Evolutionary conservation across 1,284 basidiomycete species (phyloP).

Genomic region (Dichomitus squalens): DNA sequence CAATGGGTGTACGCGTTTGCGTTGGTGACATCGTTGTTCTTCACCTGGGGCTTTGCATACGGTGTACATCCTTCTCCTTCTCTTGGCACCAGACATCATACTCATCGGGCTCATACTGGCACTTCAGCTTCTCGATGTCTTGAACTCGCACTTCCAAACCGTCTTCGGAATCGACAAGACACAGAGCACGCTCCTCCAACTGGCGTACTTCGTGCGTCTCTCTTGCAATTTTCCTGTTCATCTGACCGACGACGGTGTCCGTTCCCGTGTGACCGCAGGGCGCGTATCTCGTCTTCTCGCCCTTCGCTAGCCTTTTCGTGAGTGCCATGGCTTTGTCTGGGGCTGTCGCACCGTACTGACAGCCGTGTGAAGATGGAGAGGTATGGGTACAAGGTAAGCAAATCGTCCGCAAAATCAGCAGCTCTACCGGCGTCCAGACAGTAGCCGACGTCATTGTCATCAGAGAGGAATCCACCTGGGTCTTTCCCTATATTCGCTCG

Average conservation of each 20-base stretch:
- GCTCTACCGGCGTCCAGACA: not conserved
- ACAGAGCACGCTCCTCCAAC: conserved; percentile 83
- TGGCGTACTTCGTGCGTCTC: conserved; percentile 73
- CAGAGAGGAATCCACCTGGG: conserved; percentile 72
- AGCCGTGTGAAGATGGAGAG: conserved; percentile 49
- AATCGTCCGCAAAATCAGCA: conserved; percentile 4
- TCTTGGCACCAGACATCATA: not conserved
- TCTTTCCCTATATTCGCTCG: conserved; percentile 68
- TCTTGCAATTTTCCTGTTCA: not conserved
- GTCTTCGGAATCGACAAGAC: conserved; percentile 75
- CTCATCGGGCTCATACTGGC: not conserved
- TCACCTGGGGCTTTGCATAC: conserved; percentile 81
- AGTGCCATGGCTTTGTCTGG: conserved; percentile 23
- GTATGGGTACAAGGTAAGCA: conserved; percentile 59
- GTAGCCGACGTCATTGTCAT: conserved; percentile 7
- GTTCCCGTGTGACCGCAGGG: conserved; percentile 38
- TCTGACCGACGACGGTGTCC: not conserved
- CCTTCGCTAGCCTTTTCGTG: conserved; percentile 59
- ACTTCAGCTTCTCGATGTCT: conserved; percentile 76
- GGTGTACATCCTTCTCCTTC: conserved; percentile 48
- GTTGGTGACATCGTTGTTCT: conserved; percentile 80
- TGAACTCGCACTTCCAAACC: conserved; percentile 80
- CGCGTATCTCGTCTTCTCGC: conserved; percentile 69
- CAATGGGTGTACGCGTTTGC: conserved; percentile 63
- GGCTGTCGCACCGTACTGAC: not conserved